Evolutionary conservation across 805 yeast species (phyloP), one percentile per base, ranked within the genome.

Genomic region (Brettanomyces custersianus): DNA sequence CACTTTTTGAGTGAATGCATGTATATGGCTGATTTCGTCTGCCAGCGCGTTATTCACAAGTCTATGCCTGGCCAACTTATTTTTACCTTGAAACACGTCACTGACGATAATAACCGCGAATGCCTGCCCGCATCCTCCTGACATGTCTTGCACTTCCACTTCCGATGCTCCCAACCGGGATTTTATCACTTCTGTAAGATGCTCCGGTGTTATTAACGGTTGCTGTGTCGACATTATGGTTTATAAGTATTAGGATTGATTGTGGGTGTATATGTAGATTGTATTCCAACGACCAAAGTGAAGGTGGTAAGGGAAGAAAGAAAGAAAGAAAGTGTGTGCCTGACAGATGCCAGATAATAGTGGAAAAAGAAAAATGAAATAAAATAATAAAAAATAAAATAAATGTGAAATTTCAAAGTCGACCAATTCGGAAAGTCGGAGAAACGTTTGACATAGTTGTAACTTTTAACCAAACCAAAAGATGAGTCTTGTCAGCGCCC

Each of bases 61-160:
- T 45, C 97, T 67, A 49, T 90, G 95, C 52, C 99, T 72, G 65
- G 77, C 73, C 34, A 92, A 65, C 55, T 82, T 83, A 60, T 85
- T 86, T 61, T 86, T 85, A 18, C 92, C 92, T 40, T 67, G 57
- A 57, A 94, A 92, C 17, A 65, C 52, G 31, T 74, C 68, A 59
- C 66, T 63, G 8, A 92, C 95, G 20, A 94, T 88, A 5, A 84
- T 72, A 23, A 87, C 95, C 26, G 94, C 95, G 59, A 88, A 90
- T 3, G 97, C 95, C 57, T 90, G 96, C 4, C 99, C 99, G 60
- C 99, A 92, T 1, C 99, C 99, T 12, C 94, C 94, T 9, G 79
- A 77, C 66, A 76, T 72, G 45, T 84, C 94, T 41, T 72, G 79
- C 5, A 84, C 87, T 48, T 78, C 80, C 9, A 78, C 85, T 41